Evolutionary conservation across 1,284 basidiomycete species (phyloP), one percentile per base, ranked within the genome.

Genomic region (Cutaneotrichosporon sp.): DNA sequence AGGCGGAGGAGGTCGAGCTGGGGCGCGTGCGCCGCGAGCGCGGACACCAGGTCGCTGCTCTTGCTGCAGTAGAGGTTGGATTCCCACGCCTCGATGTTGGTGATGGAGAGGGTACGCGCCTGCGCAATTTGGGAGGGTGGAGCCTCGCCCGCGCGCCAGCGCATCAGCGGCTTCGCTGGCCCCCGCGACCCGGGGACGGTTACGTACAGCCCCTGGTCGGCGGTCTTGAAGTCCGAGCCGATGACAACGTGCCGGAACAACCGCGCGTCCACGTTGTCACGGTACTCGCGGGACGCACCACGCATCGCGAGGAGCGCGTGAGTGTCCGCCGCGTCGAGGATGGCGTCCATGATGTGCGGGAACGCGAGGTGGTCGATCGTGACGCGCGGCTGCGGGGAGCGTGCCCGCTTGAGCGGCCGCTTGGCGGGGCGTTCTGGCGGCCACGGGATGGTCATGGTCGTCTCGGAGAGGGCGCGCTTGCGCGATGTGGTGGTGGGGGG

Each of bases 231-330:
- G 31, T 53, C 51, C 14, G 51, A 53, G 51, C 51, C 51, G 13
- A 56, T 22, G 8, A 56, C 55, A 10, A 47, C 31, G 22, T 56
- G 55, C 18, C 31, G 20, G 45, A 56, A 56, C 22, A 56, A 31
- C 45, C 43, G 43, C 1, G 43, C 55, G 45, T 56, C 55, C 14
- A 34, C 45, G 18, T 20, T 18, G 2, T 29, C 29, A 14, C 36
- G 45, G 16, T 47, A 47, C 22, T 13, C 14, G 6, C 11, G 16
- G 8, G 55, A 56, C 22, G 45, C 20, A 1, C 29, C 45, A 14
- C 55, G 55, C 16, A 56, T 24, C 13, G 43, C 43, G 8, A 56
- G 31, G 20, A 56, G 55, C 6, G 45, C 55, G 13, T 25, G 14
- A 1, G 22, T 42, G 29, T 46, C 45, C n/a, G 55, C 55, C 31